Evolutionary conservation across 371 early-diverging fungal genomes (phyloP).

Genomic region (Capillidium rhysosporum): DNA sequence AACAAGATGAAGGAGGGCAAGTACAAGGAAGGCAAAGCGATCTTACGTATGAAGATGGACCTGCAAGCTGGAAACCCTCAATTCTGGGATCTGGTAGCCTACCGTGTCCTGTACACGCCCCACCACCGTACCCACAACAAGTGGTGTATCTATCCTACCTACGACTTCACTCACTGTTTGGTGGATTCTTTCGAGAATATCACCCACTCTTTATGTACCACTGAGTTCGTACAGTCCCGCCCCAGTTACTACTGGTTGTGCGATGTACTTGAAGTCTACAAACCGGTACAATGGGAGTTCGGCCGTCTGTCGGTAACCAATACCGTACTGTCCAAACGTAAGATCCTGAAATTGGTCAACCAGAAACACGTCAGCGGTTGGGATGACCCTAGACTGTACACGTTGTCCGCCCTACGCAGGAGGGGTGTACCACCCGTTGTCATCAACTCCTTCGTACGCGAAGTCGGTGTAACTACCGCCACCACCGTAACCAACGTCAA

Average conservation of each 20-base stretch:
- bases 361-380: conserved; percentile 65
- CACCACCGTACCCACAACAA: conserved; percentile 84
- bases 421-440: conserved; percentile 97
- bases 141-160: conserved; percentile 99
- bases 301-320: conserved; percentile 92
- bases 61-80: conserved; percentile 89
- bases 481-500: conserved; percentile 77
- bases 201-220: conserved; percentile 98
- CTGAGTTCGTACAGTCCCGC: conserved; percentile 90
- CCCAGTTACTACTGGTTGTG: conserved; percentile 99
- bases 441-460: conserved; percentile 97
- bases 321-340: conserved; percentile 97
- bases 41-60: conserved; percentile 99
- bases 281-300: conserved; percentile 99
- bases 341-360: conserved; percentile 80
- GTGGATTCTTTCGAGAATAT: conserved; percentile 99
- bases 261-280: conserved; percentile 95
- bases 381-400: conserved; percentile 98
- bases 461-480: conserved; percentile 79
- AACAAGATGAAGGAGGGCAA: conserved; percentile 95
- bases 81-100: conserved; percentile 98
- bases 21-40: conserved; percentile 85
- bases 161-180: conserved; percentile 98
- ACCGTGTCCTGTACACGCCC: conserved; percentile 80
- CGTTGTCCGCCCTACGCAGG: conserved; percentile 90